Evolutionary conservation across 495 filamentous ascomycete species (phyloP).

Genomic region (Recurvomyces mirabilis): DNA sequence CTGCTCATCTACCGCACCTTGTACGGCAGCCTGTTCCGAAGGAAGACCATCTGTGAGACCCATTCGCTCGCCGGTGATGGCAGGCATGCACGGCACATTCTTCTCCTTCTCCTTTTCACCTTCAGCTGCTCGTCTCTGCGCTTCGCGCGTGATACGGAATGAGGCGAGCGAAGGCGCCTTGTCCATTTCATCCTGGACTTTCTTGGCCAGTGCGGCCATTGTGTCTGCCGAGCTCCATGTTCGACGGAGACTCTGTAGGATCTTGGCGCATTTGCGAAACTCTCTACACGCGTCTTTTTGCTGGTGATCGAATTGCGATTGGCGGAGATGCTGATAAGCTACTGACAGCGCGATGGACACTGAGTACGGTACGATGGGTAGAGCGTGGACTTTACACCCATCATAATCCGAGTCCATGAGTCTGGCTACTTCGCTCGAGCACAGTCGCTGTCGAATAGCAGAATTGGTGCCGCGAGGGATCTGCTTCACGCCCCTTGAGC

Average conservation of each 20-base stretch:
- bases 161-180: constrained; percentile 7
- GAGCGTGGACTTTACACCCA: constrained; percentile 39
- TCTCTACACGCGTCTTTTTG: constrained; percentile 48
- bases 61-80: neutral
- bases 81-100: constrained; percentile 4
- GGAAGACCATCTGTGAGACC: neutral
- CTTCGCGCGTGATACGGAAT: constrained; percentile 10
- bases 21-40: neutral
- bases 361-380: constrained; percentile 59
- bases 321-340: constrained; percentile 55
- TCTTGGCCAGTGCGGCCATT: constrained; percentile 34
- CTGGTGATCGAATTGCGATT: constrained; percentile 52
- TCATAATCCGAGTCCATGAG: constrained; percentile 45
- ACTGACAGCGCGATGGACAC: constrained; percentile 57
- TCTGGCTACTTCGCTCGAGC: constrained; percentile 52
- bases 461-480: constrained; percentile 38
- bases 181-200: constrained; percentile 17
- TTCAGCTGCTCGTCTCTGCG: neutral
- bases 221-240: constrained; percentile 54
- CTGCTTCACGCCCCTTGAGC: constrained; percentile 32
- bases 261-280: constrained; percentile 45
- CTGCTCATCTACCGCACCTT: neutral
- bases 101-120: neutral
- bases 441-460: constrained; percentile 50
- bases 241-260: constrained; percentile 44